phyloP scores from a whole-genome alignment of 1,139 yeast species.

The Debaryomycetaceae sp. region DNA sequence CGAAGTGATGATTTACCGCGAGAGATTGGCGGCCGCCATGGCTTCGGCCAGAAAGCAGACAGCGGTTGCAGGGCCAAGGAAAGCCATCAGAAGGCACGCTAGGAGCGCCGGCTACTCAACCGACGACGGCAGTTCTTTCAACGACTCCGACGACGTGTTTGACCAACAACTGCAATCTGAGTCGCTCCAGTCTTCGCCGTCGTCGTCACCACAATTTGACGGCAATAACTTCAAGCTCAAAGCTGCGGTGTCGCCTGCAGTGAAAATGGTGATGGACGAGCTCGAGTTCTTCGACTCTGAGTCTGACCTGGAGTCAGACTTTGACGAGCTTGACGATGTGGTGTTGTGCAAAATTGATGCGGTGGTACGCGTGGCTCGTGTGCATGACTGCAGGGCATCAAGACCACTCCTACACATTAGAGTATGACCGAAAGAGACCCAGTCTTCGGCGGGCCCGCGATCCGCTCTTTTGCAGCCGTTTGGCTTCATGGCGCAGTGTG shows the following conservation, averaged over 20 bases:
- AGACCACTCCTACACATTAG: slow-evolving; percentile 6
- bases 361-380: slow-evolving; percentile 5
- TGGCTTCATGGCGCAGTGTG: too few relatives aligned
- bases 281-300: slow-evolving; percentile 2
- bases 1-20: slow-evolving; percentile 6
- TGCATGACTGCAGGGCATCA: slow-evolving; percentile 1
- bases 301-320: slow-evolving; percentile 5
- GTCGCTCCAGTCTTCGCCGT: too few relatives aligned
- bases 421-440: too few relatives aligned
- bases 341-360: slow-evolving; percentile 7
- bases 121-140: slow-evolving; percentile 4
- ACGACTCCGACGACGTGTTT: slow-evolving; percentile 2
- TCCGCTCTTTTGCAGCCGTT: too few relatives aligned
- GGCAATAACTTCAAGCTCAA: too few relatives aligned
- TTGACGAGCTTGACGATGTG: slow-evolving; percentile 8
- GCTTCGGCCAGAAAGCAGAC: slow-evolving; percentile 5
- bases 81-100: slow-evolving; percentile 3
- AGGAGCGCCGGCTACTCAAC: slow-evolving; percentile 3
- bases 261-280: slow-evolving; percentile 1
- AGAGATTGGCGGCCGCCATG: slow-evolving; percentile 5
- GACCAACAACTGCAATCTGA: slow-evolving; percentile 1
- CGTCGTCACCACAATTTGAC: too few relatives aligned
- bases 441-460: too few relatives aligned
- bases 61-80: slow-evolving; percentile 2
- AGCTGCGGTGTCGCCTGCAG: background rate